Percentiles rank a stretch among this genome's conserved stretches.
phyloP scores from a whole-genome alignment of 2,329 filamentous ascomycete species.

The Pseudodiploospora longispora region DNA sequence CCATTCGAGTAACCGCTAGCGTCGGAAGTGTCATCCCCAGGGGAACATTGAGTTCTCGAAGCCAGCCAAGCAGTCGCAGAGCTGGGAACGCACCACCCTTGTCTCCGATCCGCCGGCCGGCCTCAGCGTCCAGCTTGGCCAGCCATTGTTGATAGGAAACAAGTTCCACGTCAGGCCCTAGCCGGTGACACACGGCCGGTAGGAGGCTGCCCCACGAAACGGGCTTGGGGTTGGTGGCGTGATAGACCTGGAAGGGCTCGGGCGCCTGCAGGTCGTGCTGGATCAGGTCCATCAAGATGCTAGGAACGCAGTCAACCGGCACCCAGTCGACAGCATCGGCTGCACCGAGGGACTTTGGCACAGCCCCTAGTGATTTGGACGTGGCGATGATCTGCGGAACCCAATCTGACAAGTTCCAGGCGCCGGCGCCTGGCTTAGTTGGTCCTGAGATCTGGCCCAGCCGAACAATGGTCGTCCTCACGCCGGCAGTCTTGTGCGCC shows the following conservation, averaged over 20 bases:
- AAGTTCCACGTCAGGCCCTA: neutral
- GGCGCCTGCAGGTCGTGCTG: neutral
- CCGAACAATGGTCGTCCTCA: neutral
- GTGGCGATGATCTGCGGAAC: neutral
- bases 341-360: neutral
- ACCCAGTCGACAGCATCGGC: neutral
- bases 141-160: neutral
- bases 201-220: neutral
- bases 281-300: neutral
- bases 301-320: neutral
- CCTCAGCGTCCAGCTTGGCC: neutral
- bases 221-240: neutral
- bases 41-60: too few relatives aligned
- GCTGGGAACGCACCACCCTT: too few relatives aligned
- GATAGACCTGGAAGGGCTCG: neutral
- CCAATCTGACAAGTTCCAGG: neutral
- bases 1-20: too few relatives aligned
- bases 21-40: too few relatives aligned
- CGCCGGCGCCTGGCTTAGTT: neutral
- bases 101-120: neutral
- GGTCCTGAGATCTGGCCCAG: neutral
- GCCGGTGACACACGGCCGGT: neutral
- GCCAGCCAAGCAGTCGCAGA: too few relatives aligned
- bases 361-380: neutral
- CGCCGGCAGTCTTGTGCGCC: neutral